Evolutionary conservation across 2,329 filamentous ascomycete genomes (phyloP).

Genomic region (Colletotrichum sp.): DNA sequence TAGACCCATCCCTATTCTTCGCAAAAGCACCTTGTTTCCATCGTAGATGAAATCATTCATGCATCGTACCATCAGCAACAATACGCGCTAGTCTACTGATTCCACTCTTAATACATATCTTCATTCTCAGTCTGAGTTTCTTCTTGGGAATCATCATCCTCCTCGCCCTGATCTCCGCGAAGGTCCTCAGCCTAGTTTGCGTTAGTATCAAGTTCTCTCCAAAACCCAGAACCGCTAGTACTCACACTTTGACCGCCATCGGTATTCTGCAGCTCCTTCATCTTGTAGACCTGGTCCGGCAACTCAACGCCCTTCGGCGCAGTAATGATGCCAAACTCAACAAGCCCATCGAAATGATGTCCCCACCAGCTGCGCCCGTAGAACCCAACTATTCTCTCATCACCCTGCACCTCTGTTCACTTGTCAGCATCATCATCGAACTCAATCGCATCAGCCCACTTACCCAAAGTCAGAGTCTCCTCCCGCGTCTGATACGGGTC

Average conservation of each 20-base stretch:
- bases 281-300: slow-evolving; percentile 43
- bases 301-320: slow-evolving; percentile 42
- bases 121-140: not conserved
- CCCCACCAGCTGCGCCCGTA: slow-evolving; percentile 40
- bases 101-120: not conserved
- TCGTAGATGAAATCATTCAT: too few species aligned
- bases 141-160: not conserved
- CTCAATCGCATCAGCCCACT: not conserved
- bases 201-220: not conserved
- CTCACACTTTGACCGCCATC: not conserved
- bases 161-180: not conserved
- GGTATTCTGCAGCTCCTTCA: slow-evolving; percentile 45
- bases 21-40: too few species aligned
- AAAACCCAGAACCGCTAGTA: fast-evolving
- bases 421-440: not conserved
- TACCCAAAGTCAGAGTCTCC: slow-evolving; percentile 21
- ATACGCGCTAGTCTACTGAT: too few species aligned
- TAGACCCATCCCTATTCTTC: too few species aligned
- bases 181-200: not conserved
- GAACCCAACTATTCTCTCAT: slow-evolving; percentile 51
- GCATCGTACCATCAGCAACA: too few species aligned
- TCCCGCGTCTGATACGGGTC: not conserved
- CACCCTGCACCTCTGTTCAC: slow-evolving; percentile 30
- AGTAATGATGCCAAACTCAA: slow-evolving; percentile 54
- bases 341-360: slow-evolving; percentile 25